phyloP scores from a whole-genome alignment of 768 basidiomycete genomes.

The Daedaleopsis nitida region DNA sequence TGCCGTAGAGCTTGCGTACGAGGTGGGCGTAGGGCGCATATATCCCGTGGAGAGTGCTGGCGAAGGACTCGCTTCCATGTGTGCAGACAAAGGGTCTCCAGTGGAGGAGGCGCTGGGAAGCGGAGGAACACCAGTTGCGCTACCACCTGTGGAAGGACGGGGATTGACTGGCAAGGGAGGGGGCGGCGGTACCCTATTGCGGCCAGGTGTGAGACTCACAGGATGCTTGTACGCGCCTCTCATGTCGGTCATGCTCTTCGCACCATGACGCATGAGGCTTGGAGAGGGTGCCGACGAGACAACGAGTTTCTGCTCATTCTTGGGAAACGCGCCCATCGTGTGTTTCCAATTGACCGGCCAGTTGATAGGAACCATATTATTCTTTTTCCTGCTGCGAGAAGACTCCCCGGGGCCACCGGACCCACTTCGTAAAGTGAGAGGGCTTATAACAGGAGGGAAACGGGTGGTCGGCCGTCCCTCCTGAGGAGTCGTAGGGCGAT shows the following conservation, averaged over 20 bases:
- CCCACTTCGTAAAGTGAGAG: conserved; percentile 17
- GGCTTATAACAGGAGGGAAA: conserved; percentile 21
- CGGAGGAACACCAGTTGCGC: conserved; percentile 3
- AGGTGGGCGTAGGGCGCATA: conserved; percentile 1
- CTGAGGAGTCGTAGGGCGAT: conserved; percentile 25
- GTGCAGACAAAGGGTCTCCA: conserved; percentile 9
- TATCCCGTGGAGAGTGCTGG: conserved; percentile 8
- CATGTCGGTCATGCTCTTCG: conserved; percentile 66
- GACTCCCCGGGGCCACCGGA: conserved; percentile 22
- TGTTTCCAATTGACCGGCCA: conserved; percentile 57
- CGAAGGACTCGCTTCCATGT: not conserved
- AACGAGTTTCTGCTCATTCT: conserved; percentile 39
- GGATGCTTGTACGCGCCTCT: conserved; percentile 39
- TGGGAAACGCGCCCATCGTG: conserved; percentile 32
- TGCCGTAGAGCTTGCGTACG: not conserved
- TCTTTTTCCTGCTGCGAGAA: conserved; percentile 22
- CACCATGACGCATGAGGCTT: conserved; percentile 33
- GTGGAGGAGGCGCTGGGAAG: conserved; percentile 10
- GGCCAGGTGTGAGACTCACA: conserved; percentile 36
- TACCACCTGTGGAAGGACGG: conserved; percentile 22
- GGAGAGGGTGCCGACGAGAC: conserved; percentile 33
- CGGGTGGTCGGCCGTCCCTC: conserved; percentile 23
- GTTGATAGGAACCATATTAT: conserved; percentile 45
- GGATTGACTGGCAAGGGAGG: conserved; percentile 35
- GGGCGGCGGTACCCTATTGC: conserved; percentile 11